A percentile compares a stretch with the other conserved stretches of the same genome.
phyloP scores from a whole-genome alignment of 2,329 filamentous ascomycete species.

The Verticillium longisporum region DNA sequence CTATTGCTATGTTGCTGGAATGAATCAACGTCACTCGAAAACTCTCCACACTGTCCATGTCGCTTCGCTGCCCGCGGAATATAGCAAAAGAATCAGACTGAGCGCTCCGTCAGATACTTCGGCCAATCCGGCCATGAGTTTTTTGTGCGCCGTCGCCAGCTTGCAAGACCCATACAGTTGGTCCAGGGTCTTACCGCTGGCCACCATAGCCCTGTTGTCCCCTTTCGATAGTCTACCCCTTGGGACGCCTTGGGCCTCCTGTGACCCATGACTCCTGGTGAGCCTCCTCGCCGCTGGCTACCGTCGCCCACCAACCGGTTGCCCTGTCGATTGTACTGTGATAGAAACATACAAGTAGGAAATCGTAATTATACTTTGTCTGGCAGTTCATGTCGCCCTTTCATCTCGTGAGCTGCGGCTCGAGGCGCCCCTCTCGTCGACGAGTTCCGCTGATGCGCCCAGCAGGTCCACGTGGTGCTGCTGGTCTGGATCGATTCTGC shows the following conservation, averaged over 20 bases:
- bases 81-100: neutral
- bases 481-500: slow-evolving; percentile 42
- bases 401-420: slow-evolving; percentile 6
- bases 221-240: neutral
- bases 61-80: neutral
- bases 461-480: slow-evolving; percentile 37
- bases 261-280: neutral
- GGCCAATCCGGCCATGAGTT: neutral
- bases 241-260: neutral
- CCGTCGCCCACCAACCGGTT: neutral
- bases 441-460: slow-evolving; percentile 49
- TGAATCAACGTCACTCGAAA: neutral
- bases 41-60: neutral
- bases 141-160: neutral
- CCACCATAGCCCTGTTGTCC: neutral
- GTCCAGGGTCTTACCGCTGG: neutral
- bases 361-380: neutral
- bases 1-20: neutral
- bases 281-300: neutral
- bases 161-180: neutral
- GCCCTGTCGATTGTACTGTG: neutral
- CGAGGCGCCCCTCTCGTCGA: slow-evolving; percentile 28
- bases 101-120: neutral
- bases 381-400: neutral
- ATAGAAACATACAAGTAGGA: neutral